phyloP scores from a whole-genome alignment of 169 alveolate genomes.

The Theileria sp. region DNA sequence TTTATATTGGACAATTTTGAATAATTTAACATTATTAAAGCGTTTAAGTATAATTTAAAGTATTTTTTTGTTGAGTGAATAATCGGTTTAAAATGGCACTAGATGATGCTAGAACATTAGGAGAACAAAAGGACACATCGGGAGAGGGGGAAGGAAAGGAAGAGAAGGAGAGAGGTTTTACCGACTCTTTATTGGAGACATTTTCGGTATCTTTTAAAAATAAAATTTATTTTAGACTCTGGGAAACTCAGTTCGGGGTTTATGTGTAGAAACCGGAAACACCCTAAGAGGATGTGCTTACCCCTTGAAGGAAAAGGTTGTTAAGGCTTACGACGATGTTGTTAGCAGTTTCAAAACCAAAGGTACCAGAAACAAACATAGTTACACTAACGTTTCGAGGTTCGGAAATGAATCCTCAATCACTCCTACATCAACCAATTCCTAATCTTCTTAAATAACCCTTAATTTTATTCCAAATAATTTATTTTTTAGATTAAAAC shows the following conservation, averaged over 20 bases:
- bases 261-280: conserved; percentile 48
- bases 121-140: conserved; percentile 23
- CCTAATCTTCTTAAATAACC: not conserved
- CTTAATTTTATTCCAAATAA: too few species aligned
- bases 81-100: conserved; percentile 34
- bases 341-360: conserved; percentile 35
- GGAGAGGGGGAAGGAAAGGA: conserved; percentile 34
- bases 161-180: conserved; percentile 29
- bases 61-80: not conserved
- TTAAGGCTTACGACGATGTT: conserved; percentile 50
- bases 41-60: not conserved
- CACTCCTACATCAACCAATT: conserved; percentile 12
- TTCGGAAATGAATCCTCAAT: conserved; percentile 58
- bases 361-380: conserved; percentile 47
- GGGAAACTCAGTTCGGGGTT: conserved; percentile 38
- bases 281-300: conserved; percentile 52
- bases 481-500: not conserved
- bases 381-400: conserved; percentile 23
- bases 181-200: conserved; percentile 52
- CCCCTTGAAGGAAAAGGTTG: conserved; percentile 52
- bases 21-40: not conserved
- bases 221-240: conserved; percentile 26
- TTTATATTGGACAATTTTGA: not conserved
- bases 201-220: conserved; percentile 37
- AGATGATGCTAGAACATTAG: conserved; percentile 33